Conservation (phyloP, 257 asterid species). For the Solanum ossicruentum region DNA sequence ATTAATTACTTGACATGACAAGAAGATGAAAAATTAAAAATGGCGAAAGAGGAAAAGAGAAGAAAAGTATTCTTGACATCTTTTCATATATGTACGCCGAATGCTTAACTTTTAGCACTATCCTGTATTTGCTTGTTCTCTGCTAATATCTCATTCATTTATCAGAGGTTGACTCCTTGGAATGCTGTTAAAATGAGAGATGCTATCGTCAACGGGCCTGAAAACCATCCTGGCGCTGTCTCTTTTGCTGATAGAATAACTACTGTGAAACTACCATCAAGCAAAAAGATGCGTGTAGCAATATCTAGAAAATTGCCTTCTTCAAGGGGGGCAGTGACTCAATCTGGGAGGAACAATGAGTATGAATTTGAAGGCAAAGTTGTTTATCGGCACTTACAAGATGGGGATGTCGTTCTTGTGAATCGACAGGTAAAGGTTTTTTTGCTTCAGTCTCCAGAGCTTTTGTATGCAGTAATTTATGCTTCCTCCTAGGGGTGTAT, state of each 20-base stretch:
- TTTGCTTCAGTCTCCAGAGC: background rate
- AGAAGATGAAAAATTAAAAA: background rate
- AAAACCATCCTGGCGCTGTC: slow-evolving; percentile 80
- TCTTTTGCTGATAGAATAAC: slow-evolving; percentile 56
- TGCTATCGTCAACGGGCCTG: slow-evolving; percentile 83
- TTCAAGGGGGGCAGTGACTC: slow-evolving; percentile 58
- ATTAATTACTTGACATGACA: background rate
- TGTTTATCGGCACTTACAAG: slow-evolving; percentile 85
- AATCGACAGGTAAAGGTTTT: slow-evolving; percentile 70
- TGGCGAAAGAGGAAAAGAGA: background rate
- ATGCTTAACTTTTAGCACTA: background rate
- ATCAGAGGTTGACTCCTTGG: slow-evolving; percentile 96
- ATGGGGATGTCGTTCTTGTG: slow-evolving; percentile 96
- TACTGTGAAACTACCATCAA: slow-evolving; percentile 31
- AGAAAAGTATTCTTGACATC: background rate
- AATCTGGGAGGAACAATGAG: slow-evolving; percentile 47
- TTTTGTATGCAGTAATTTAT: background rate
- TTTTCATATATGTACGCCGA: background rate
- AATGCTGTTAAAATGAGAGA: slow-evolving; percentile 67
- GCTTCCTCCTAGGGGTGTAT: background rate
- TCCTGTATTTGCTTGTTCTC: background rate
- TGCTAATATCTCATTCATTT: background rate
- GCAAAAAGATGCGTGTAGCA: slow-evolving; percentile 39
- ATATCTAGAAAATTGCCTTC: slow-evolving; percentile 77
- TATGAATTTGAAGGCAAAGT: slow-evolving; percentile 76